Evolutionary conservation across 2,329 filamentous ascomycete species (phyloP), one percentile per base, ranked within the genome.

Genomic region (Colletotrichum destructivum): DNA sequence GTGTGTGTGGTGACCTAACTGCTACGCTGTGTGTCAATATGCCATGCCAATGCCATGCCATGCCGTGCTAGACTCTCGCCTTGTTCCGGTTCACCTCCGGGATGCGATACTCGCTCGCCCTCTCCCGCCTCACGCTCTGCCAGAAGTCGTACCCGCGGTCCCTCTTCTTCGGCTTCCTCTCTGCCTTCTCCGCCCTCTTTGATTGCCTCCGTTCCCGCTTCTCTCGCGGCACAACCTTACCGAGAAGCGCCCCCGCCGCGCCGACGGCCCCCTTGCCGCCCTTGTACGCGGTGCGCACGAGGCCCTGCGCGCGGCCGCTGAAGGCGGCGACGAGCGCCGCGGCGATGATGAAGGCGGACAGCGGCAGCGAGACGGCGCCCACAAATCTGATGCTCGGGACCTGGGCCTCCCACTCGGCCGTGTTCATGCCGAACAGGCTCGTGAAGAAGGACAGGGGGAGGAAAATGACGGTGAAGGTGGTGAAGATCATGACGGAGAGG

Each of bases 381-480:
- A 89, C 87, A 4, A 81, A 80, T 16, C 73, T 74, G 9, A 89
- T 79, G 3, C 81, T 79, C 1, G 85, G 78, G 13, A 87, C 83
- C 26, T 86, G 81, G 2, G 83, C 86, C 40, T 86, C 87, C 89
- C 89, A 91, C 78, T 91, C 89, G 4, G 79, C 81, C 3, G 88
- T 89, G 75, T 92, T 92, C 86, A 92, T 91, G 64, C 90, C 89
- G 66, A 92, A 92, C 0, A 92, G 77, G 3, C 88, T 87, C 0
- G 90, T 91, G 78, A 92, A 92, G 81, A 92, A 92, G 21, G 88
- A 89, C 7, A 92, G 78, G 0, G 90, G 90, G 1, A 91, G 80
- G 79, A 91, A 92, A 23, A 92, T 89, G 68, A 92, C 87, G 12
- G 88, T 89, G 69, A 89, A 89, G 0, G 85, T 89, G 11, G 89